Evolutionary conservation across 2,329 filamentous ascomycete species (phyloP).

Genomic region (Dichotomopilus funicola): DNA sequence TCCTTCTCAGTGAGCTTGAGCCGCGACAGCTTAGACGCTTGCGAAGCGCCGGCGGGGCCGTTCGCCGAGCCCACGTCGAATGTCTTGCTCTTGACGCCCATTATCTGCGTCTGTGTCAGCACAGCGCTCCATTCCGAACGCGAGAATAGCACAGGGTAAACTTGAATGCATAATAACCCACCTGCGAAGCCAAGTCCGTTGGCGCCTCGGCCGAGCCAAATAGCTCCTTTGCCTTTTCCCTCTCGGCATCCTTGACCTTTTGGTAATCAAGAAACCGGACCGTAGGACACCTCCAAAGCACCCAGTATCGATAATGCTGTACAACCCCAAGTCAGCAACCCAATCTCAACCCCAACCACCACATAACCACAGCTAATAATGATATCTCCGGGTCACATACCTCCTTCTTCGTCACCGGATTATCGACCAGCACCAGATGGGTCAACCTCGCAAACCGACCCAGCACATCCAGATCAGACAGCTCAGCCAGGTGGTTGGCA

Average conservation of each 20-base stretch:
- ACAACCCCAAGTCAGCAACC: conserved; percentile 12
- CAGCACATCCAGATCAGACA: conserved; percentile 83
- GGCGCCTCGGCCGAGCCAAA: conserved; percentile 77
- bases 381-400: conserved; percentile 43
- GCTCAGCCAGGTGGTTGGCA: conserved; percentile 72
- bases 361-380: conserved; percentile 10
- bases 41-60: conserved; percentile 28
- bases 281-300: conserved; percentile 77
- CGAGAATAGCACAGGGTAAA: not conserved
- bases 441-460: conserved; percentile 62
- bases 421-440: conserved; percentile 76
- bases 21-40: conserved; percentile 59
- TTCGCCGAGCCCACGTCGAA: conserved; percentile 52
- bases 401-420: conserved; percentile 88
- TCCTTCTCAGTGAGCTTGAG: conserved; percentile 85
- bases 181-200: conserved; percentile 70
- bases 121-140: not conserved
- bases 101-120: conserved; percentile 49
- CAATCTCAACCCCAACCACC: not conserved
- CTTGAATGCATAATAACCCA: conserved; percentile 26
- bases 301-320: conserved; percentile 86
- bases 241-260: conserved; percentile 84
- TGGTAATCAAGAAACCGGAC: conserved; percentile 88
- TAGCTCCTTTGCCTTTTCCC: conserved; percentile 66
- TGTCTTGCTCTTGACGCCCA: conserved; percentile 73